Conservation (phyloP, 2,329 filamentous ascomycete species). For the Stemphylium vesicarium region DNA sequence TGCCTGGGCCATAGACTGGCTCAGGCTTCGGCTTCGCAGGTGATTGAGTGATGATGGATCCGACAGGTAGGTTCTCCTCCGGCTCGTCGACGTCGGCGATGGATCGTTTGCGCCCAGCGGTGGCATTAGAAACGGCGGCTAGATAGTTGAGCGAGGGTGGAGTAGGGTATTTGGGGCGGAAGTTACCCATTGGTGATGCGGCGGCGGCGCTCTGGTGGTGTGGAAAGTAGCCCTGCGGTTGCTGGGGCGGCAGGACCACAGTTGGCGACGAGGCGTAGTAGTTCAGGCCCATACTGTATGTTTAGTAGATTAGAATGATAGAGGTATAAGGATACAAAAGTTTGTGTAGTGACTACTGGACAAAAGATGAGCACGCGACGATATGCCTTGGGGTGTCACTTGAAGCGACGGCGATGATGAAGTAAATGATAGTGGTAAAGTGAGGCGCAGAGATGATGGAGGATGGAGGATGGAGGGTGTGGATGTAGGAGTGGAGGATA, state of each 20-base stretch:
- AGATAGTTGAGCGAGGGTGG: slow-evolving; percentile 53
- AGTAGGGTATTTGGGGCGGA: slow-evolving; percentile 49
- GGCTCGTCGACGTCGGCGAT: slow-evolving; percentile 80
- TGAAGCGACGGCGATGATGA: slow-evolving; percentile 35
- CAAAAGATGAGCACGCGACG: slow-evolving; percentile 39
- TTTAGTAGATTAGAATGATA: slow-evolving; percentile 47
- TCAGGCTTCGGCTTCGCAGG: slow-evolving; percentile 66
- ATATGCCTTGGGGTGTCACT: slow-evolving; percentile 15
- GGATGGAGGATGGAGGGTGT: slow-evolving; percentile 14
- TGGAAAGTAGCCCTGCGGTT: slow-evolving; percentile 47
- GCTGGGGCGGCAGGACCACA: slow-evolving; percentile 53
- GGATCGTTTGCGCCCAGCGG: slow-evolving; percentile 75
- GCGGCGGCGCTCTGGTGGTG: slow-evolving; percentile 37
- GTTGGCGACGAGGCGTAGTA: slow-evolving; percentile 57
- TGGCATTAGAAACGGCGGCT: slow-evolving; percentile 48
- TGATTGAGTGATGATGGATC: slow-evolving; percentile 53
- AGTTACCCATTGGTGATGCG: slow-evolving; percentile 45
- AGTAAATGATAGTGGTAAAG: slow-evolving; percentile 18
- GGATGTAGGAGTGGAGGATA: slow-evolving; percentile 11
- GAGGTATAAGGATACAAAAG: slow-evolving; percentile 42
- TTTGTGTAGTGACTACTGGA: slow-evolving; percentile 33
- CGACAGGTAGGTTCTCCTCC: slow-evolving; percentile 60
- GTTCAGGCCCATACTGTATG: slow-evolving; percentile 53
- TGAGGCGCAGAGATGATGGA: slow-evolving; percentile 15
- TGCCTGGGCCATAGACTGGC: slow-evolving; percentile 74